Evolutionary conservation across 1,284 basidiomycete species (phyloP), one percentile per base, ranked within the genome.

Genomic region (Leccinum subspadiceum): DNA sequence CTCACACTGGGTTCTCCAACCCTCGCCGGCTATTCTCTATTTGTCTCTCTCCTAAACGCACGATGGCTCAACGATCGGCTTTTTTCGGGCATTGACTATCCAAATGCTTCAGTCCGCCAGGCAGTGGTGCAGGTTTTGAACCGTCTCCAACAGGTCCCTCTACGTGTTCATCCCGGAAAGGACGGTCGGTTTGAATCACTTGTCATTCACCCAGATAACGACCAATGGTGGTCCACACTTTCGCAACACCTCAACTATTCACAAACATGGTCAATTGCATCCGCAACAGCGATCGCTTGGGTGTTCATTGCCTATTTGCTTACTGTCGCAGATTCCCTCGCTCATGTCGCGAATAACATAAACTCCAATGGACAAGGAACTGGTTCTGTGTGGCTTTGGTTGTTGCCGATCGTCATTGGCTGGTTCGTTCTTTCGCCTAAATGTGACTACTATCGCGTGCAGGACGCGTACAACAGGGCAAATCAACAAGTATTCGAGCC

Each of bases 391-490:
- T 29, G 26, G 26, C 26, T 29, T 29, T 29, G 26, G 26, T 29
- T 29, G 26, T 29, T 29, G 26, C 26, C 79, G 0, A 66, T 80
- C 13, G 78, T 81, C 26, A 62, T 76, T 2, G 70, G 71, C 7
- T 79, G 79, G 77, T 62, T 79, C 17, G 68, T 75, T 56, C 66
- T 79, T 22, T 77, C 75, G 0, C 78, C 78, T 0, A 77, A 78
- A 60, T 80, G 76, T 46, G 73, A 78, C 55, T 67, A 71, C 13
- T 22, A 15, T 1, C 73, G 75, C 1, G 62, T 80, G 5, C 60
- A 61, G 1, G 60, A 64, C 2, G 77, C 76, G 1, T 60, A 77
- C 20, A 37, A 68, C 9, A 64, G 65, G n/a, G 76, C 75, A 1
- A 77, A 79, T 55, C 54, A 50, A 24, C 59, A 64, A 0, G 59